Percentiles rank a stretch among this genome's conserved stretches.
phyloP scores from a whole-genome alignment of 768 basidiomycete species.

The Macrolepiota fuliginosa region DNA sequence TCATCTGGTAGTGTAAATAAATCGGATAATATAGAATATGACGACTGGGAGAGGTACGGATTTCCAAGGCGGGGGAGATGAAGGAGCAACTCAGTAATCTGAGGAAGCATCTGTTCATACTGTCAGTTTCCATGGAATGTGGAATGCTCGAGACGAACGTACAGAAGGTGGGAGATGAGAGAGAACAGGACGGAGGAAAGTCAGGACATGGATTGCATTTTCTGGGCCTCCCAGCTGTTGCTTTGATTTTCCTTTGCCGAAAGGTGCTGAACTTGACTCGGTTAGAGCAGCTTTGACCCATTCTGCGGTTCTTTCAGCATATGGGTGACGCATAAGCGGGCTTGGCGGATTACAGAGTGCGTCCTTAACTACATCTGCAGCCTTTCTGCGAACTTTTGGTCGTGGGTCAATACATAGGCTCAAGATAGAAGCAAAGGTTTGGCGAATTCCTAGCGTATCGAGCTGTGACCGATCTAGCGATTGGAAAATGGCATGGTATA shows the following conservation, averaged over 20 bases:
- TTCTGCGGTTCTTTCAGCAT: constrained; percentile 75
- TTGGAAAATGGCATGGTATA: constrained; percentile 68
- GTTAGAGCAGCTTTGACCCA: constrained; percentile 70
- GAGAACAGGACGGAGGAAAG: constrained; percentile 64
- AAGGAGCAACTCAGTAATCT: constrained; percentile 70
- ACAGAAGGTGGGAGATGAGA: constrained; percentile 66
- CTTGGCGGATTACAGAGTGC: constrained; percentile 74
- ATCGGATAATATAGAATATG: constrained; percentile 84
- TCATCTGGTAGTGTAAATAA: constrained; percentile 59
- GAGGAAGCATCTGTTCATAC: constrained; percentile 58
- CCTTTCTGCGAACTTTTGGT: constrained; percentile 92
- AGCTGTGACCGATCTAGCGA: constrained; percentile 73
- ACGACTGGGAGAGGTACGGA: constrained; percentile 83
- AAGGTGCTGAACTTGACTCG: constrained; percentile 61
- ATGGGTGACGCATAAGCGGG: constrained; percentile 81
- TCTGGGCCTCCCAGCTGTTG: constrained; percentile 58
- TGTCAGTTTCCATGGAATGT: background rate
- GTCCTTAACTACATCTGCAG: constrained; percentile 81
- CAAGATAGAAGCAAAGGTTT: constrained; percentile 82
- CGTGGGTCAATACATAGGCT: constrained; percentile 83
- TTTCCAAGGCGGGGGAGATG: constrained; percentile 84
- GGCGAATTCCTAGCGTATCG: constrained; percentile 64
- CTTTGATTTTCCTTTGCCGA: constrained; percentile 60
- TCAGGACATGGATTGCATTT: constrained; percentile 74
- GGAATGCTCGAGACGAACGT: constrained; percentile 30